Base-by-base conservation (phyloP, 352 stramenopile genomes). In the Pythium volutum region DNA sequence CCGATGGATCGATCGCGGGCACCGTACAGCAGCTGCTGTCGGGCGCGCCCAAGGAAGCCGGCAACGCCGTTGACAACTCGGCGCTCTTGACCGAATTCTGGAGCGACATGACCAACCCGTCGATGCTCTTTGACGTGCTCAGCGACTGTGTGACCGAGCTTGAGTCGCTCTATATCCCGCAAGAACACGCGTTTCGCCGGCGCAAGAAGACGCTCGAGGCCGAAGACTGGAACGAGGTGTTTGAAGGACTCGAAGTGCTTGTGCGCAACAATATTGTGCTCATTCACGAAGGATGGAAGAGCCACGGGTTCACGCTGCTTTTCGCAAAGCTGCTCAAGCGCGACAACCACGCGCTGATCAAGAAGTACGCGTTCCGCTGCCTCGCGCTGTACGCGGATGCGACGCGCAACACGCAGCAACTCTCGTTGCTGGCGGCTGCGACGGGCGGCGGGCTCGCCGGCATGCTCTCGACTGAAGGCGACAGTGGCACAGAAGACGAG, bases 141-240 rank as follows among this genome's bases (percentile, higher is more conserved):
- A 88, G 69, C 59, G 86, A 93, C 67, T 93, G 81, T 66, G 77
- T 95, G 33, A 80, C 76, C 22, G 87, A 94, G 63, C 75, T 96
- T 14, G 87, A 96, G 74, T 80, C 74, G 56, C 76, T 93, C 10
- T 94, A 96, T 57, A 71, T 81, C 58, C 83, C 85, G 9, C 86
- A 93, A 49, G 82, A 93, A 59, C 90, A 77, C 23, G 77, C 83
- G 29, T 94, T 96, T 62, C 79, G 84, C 26, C 90, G 91, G 55
- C 81, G 83, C 16, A 89, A 89, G 52, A 93, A 93, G 51, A 81
- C 76, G 7, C 73, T 94, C 8, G 83, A 96, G 58, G 81, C 84
- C 0, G 87, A 96, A 56, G 87, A 96, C 71, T 96, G 87, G 87
- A 94, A 77, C 51, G 87, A 96, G 38, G 77, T 96, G 2, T 96